Evolutionary conservation across 1,139 yeast species (phyloP), one percentile per base, ranked within the genome.

Genomic region (Saccharomyces hybrid): DNA sequence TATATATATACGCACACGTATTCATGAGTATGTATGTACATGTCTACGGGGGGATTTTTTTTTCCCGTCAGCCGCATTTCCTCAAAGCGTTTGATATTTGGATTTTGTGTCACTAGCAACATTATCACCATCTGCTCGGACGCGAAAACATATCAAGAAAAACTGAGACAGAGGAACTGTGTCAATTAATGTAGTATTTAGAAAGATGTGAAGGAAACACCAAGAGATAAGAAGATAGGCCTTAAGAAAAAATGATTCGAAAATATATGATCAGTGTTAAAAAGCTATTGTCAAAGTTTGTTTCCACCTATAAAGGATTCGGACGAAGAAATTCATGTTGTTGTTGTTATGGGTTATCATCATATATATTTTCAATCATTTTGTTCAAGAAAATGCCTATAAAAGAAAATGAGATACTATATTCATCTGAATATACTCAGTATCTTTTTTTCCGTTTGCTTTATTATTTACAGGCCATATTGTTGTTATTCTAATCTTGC

Each of bases 241-340:
- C 23, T 20, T 20, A 20, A 20, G 46, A 14, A 9, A n/a, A 1
- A 14, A 25, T 46, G 47, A 46, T 7, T 11, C 28, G 28, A 46
- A 27, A 27, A 29, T 47, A 27, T 27, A 46, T 50, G 38, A 59
- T 64, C 68, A 65, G 68, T 63, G 67, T 64, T 64, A 63, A 65
- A 62, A 64, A 64, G 66, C 66, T 64, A 57, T 49, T 61, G 69
- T 64, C 70, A 66, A 67, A 63, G 67, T 66, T 64, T 63, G 59
- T 61, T 53, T 73, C 76, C 74, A 68, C 75, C 60, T 67, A 65
- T 66, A 57, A 61, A 59, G 59, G 64, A 56, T 67, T 73, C 74
- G 73, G 76, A 67, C 72, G 76, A 73, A 73, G 76, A 73, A 73
- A 73, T 73, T 72, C 76, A 71, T 63, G 73, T 72, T 72, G 75